These are phyloP conservation scores for Hypericum androsaemum DNA, from an alignment of 345 rosid genomes.

Conservation along the genomic window DNA sequence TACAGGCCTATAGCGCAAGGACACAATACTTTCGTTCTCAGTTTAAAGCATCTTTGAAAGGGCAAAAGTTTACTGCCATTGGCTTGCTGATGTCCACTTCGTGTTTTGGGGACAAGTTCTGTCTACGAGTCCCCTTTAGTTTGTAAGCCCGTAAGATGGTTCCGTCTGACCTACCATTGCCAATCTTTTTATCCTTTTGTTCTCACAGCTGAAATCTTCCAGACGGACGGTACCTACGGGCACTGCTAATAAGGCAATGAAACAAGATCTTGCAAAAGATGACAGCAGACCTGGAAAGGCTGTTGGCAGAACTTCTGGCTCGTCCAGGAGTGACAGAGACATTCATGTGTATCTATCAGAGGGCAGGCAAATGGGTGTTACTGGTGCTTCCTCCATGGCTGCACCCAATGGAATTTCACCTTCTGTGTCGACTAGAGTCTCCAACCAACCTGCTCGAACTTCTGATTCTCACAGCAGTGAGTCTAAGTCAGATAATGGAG, in stretches of 20 bases:
- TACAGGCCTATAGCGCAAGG: too few species aligned
- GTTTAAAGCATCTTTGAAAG: too few species aligned
- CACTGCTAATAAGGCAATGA: constrained; percentile 40
- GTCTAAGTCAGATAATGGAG: constrained; percentile 35
- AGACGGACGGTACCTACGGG: constrained; percentile 42
- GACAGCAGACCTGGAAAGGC: constrained; percentile 60
- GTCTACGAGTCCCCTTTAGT: too few species aligned
- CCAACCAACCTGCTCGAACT: constrained; percentile 26
- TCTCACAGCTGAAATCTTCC: constrained; percentile 52
- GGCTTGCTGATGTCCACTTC: too few species aligned
- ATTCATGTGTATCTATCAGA: constrained; percentile 36
- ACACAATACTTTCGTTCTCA: too few species aligned
- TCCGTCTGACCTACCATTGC: neutral
- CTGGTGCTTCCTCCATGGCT: constrained; percentile 37
- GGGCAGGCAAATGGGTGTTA: constrained; percentile 50
- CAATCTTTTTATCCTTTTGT: constrained; percentile 8
- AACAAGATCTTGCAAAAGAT: constrained; percentile 56
- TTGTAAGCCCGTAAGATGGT: neutral
- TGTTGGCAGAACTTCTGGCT: constrained; percentile 40
- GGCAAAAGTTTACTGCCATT: too few species aligned
- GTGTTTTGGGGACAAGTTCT: too few species aligned
- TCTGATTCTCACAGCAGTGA: constrained; percentile 32
- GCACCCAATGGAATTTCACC: constrained; percentile 41
- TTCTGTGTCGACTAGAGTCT: constrained; percentile 39
- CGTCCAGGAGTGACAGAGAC: constrained; percentile 43